phyloP scores from a whole-genome alignment of 139 green algal species.

The Asterochloris erici region DNA sequence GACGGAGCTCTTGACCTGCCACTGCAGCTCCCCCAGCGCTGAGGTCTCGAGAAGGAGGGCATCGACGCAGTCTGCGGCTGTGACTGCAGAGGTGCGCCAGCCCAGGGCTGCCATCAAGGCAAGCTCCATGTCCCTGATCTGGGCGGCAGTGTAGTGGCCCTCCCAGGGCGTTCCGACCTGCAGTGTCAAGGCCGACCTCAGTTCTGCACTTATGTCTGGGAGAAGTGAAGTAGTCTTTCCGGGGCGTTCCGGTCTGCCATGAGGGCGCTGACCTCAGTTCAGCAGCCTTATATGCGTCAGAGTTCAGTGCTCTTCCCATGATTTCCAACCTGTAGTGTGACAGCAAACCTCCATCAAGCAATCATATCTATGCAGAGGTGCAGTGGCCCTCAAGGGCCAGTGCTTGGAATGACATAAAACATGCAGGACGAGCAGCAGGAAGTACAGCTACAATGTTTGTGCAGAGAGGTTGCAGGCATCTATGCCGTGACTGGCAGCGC shows the following conservation, averaged over 20 bases:
- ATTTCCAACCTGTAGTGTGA: neutral
- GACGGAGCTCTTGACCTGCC: no score
- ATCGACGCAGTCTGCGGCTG: constrained; percentile 9
- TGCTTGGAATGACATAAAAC: no score
- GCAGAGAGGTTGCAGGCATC: no score
- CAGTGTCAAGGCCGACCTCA: neutral
- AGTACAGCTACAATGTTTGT: no score
- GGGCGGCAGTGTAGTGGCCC: neutral
- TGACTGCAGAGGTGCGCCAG: neutral
- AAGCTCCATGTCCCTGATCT: constrained; percentile 16
- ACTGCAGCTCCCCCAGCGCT: no score
- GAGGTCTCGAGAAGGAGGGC: no score
- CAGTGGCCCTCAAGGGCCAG: no score
- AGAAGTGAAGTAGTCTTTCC: neutral
- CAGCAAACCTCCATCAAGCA: neutral
- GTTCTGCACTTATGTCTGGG: neutral
- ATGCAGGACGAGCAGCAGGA: no score
- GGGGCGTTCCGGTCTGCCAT: neutral
- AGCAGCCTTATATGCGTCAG: neutral
- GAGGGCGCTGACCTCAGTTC: neutral
- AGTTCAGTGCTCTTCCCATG: neutral
- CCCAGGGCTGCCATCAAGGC: neutral
- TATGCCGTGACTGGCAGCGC: no score
- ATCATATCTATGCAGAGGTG: no score
- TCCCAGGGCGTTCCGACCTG: constrained; percentile 14